Conservation (phyloP, 2,329 filamentous ascomycete genomes). For the Neurospora crassa region DNA sequence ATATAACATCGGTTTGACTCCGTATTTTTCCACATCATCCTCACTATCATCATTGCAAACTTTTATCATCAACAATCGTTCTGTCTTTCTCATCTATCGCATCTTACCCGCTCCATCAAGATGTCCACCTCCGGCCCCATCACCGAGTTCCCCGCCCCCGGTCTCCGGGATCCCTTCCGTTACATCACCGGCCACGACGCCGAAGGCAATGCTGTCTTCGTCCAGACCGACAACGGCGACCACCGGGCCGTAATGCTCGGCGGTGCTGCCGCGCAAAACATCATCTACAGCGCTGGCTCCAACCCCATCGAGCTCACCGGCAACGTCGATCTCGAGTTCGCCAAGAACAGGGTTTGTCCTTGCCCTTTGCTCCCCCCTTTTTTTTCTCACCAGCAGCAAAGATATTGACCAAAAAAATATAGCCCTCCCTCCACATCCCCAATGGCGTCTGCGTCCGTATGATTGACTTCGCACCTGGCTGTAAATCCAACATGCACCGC, state of each 20-base stretch:
- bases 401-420: conserved; percentile 12
- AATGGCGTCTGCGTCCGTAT: conserved; percentile 32
- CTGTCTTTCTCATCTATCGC: no score
- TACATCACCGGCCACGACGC: conserved; percentile 26
- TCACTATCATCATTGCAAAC: neutral
- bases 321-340: conserved; percentile 26
- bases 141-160: neutral
- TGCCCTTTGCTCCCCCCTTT: neutral
- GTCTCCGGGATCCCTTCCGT: conserved; percentile 8
- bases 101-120: neutral
- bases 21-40: neutral
- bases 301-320: conserved; percentile 37
- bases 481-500: conserved; percentile 33
- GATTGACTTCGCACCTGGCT: conserved; percentile 35
- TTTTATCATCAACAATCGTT: neutral
- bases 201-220: conserved; percentile 26
- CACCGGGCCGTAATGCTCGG: conserved; percentile 15
- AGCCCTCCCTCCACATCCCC: conserved; percentile 39
- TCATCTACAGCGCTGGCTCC: conserved; percentile 38
- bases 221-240: conserved; percentile 7
- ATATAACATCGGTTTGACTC: neutral
- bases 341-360: neutral
- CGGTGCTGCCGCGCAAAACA: conserved; percentile 33
- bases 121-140: neutral
- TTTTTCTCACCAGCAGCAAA: neutral